Percentiles rank a stretch among this genome's conserved stretches.
phyloP scores from a whole-genome alignment of 768 basidiomycete genomes.

The Chiua virens region DNA sequence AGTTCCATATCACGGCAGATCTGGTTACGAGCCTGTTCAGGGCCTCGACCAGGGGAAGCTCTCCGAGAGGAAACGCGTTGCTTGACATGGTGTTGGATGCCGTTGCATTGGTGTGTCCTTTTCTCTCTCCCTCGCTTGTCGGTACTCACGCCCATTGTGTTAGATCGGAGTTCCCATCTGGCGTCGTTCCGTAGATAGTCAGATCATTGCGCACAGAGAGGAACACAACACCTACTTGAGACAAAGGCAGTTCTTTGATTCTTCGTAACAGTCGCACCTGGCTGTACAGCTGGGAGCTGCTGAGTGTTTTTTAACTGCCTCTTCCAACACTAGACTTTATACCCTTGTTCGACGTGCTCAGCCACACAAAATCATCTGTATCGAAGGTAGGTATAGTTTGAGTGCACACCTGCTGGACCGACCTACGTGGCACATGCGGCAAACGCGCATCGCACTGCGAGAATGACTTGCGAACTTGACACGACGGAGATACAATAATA shows the following conservation, averaged over 20 bases:
- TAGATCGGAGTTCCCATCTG: conserved; percentile 55
- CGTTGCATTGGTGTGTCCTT: conserved; percentile 46
- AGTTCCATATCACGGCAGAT: conserved; percentile 76
- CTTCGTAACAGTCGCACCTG: background rate
- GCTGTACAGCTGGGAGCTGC: background rate
- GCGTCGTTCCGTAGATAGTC: conserved; percentile 50
- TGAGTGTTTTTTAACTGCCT: background rate
- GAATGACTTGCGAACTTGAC: too few relatives aligned
- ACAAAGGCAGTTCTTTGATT: conserved; percentile 43
- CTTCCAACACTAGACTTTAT: background rate
- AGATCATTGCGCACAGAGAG: conserved; percentile 42
- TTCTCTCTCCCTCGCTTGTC: background rate
- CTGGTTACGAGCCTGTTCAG: conserved; percentile 67
- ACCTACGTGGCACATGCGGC: too few relatives aligned
- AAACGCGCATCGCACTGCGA: too few relatives aligned
- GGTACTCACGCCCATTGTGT: background rate
- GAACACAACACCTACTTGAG: conserved; percentile 50
- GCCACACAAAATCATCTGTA: too few relatives aligned
- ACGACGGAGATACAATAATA: too few relatives aligned
- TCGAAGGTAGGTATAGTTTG: too few relatives aligned
- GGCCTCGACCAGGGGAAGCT: conserved; percentile 58
- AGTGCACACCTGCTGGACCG: too few relatives aligned
- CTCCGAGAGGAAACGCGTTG: conserved; percentile 59
- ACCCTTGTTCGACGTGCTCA: too few relatives aligned
- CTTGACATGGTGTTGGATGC: conserved; percentile 48